Percentiles rank a stretch among this genome's conserved stretches.
These are phyloP conservation scores for Komagataella kurtzmanii DNA, from an alignment of 805 yeast species.

Conservation along the genomic window DNA sequence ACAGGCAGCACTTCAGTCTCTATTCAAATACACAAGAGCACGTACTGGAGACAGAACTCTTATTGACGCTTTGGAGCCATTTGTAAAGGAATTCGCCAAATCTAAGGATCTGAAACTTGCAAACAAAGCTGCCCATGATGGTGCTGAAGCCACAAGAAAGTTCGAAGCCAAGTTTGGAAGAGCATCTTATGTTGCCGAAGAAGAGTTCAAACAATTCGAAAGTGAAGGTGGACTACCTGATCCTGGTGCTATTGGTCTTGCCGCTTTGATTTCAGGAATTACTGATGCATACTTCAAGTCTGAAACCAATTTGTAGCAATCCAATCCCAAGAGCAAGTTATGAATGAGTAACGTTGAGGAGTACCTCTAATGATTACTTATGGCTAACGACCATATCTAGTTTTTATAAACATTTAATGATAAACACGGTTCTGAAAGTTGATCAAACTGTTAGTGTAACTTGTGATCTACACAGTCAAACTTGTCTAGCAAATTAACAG, in stretches of 20 bases:
- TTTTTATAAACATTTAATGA: neutral
- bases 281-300: neutral
- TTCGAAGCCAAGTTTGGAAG: conserved; percentile 84
- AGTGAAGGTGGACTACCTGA: conserved; percentile 74
- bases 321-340: neutral
- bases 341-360: neutral
- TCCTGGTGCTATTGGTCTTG: conserved; percentile 89
- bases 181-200: conserved; percentile 74
- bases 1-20: conserved; percentile 48
- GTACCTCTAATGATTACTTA: neutral
- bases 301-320: neutral
- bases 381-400: neutral
- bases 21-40: conserved; percentile 81
- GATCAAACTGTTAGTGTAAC: too few relatives aligned
- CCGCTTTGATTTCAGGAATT: conserved; percentile 17
- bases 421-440: neutral
- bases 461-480: too few relatives aligned
- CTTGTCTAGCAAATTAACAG: too few relatives aligned
- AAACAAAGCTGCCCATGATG: conserved; percentile 52
- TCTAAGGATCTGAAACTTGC: conserved; percentile 47
- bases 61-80: conserved; percentile 83
- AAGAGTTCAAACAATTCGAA: conserved; percentile 33
- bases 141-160: conserved; percentile 64
- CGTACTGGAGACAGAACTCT: conserved; percentile 81
- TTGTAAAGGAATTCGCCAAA: conserved; percentile 45